These are phyloP conservation scores for Alnus glutinosa DNA, from an alignment of 306 rosid species.

Conservation along the genomic window DNA sequence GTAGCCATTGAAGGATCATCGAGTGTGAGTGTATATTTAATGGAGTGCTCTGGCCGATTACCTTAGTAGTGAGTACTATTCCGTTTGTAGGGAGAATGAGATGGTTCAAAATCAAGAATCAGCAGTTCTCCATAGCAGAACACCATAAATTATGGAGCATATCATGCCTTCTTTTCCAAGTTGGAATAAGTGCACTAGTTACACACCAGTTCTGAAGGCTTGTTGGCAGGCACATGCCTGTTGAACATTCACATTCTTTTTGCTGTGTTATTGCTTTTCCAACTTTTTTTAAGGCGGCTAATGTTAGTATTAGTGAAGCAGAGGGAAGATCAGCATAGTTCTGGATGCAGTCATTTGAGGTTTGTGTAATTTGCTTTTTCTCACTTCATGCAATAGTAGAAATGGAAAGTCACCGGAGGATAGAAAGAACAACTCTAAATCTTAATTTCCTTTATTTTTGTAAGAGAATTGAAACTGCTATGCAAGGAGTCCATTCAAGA, in stretches of 20 bases:
- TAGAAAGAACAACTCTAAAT: background rate
- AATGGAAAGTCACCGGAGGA: background rate
- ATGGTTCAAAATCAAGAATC: slow-evolving; percentile 23
- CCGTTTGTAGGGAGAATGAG: slow-evolving; percentile 17
- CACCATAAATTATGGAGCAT: background rate
- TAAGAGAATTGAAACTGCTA: background rate
- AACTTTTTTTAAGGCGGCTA: background rate
- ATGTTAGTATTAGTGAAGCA: background rate
- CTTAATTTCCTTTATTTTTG: background rate
- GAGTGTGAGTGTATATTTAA: background rate
- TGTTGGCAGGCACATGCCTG: background rate
- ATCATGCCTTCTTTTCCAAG: background rate
- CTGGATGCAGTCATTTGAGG: background rate
- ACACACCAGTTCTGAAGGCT: background rate
- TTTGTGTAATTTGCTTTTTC: background rate
- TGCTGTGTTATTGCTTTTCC: slow-evolving; percentile 2
- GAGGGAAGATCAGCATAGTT: background rate
- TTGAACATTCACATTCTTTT: background rate
- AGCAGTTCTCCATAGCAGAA: slow-evolving; percentile 27
- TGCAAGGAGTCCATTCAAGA: background rate
- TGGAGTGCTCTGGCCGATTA: background rate
- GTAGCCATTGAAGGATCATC: slow-evolving; percentile 18
- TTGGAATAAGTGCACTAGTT: slow-evolving; percentile 7
- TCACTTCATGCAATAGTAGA: background rate
- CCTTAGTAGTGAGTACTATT: background rate